Evolutionary conservation across 2,329 filamentous ascomycete species (phyloP), one percentile per base, ranked within the genome.

Genomic region (Macrophomina phaseolina): DNA sequence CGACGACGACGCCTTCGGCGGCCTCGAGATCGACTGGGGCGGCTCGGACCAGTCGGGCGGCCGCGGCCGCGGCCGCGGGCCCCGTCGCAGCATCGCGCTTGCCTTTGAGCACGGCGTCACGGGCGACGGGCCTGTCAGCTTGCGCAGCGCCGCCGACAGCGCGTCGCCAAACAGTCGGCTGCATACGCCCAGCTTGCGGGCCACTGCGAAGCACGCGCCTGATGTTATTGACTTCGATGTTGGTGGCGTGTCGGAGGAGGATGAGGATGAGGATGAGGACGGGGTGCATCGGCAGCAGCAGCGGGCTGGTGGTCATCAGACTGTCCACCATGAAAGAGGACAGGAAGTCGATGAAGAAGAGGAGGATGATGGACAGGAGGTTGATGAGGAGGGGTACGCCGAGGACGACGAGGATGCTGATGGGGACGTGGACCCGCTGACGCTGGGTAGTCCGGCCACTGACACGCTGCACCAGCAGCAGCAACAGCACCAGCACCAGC

Each of bases 91-190:
- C 69, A 56, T 73, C 51, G 65, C 71, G 18, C 71, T 76, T 0
- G 74, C 73, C 48, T 65, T 77, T 62, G 67, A 73, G 58, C 68
- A 74, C 66, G 65, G 72, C 32, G 69, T 79, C 1, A 75, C 76
- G 0, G 73, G 71, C 28, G 73, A 74, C 32, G 80, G 81, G 3
- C 81, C 81, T 2, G 81, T 82, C 52, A 79, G 76, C 16, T 74
- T 83, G 45, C 78, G 77, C 16, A 80, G 78, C 67, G 81, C 80
- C 0, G 80, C 81, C 7, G 81, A 75, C 66, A 81, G 73, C 56
- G 72, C 73, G 16, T 72, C 71, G 9, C 74, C 76, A 4, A 73
- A 75, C 48, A 70, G 72, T 5, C 67, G 69, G 1, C 58, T 55
- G 18, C 63, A 65, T 7, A 65, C 63, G 63, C 63, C 63, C 14